A percentile compares a stretch with the other conserved stretches of the same genome.
Evolutionary conservation across 176 grass and related monocot species (phyloP).

Genomic region (Dactylis glomerata): DNA sequence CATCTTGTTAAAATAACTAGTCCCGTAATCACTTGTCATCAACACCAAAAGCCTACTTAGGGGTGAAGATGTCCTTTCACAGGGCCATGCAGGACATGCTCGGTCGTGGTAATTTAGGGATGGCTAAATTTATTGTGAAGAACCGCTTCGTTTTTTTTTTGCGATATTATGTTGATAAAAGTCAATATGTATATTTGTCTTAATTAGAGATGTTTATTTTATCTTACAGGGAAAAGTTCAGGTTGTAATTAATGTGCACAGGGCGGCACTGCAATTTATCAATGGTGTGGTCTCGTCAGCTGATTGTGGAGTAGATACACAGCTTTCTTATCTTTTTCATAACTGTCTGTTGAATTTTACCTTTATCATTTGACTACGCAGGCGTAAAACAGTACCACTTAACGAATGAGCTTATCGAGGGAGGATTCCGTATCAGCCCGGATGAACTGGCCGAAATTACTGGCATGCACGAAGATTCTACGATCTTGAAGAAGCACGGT

Average conservation of each 20-base stretch:
- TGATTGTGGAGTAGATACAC: background rate
- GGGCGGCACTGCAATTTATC: conserved; percentile 74
- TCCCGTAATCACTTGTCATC: too few relatives aligned
- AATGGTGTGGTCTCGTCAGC: conserved; percentile 36
- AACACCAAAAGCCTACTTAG: too few relatives aligned
- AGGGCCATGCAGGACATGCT: too few relatives aligned
- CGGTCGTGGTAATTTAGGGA: background rate
- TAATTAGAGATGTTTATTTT: conserved; percentile 5
- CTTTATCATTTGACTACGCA: conserved; percentile 28
- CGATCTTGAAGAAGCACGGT: conserved; percentile 46
- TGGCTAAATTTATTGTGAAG: background rate
- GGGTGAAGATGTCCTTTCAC: too few relatives aligned
- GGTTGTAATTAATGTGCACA: conserved; percentile 67
- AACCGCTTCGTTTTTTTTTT: background rate
- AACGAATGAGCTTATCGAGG: conserved; percentile 48
- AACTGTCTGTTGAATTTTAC: background rate
- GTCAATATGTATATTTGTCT: background rate
- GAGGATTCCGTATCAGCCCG: conserved; percentile 64
- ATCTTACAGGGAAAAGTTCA: conserved; percentile 59
- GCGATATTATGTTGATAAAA: too few relatives aligned
- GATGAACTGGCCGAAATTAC: conserved; percentile 83
- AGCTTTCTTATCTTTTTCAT: background rate
- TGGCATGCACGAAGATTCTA: conserved; percentile 26
- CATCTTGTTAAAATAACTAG: too few relatives aligned
- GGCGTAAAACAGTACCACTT: conserved; percentile 48